phyloP scores from a whole-genome alignment of 1,284 basidiomycete species.

The Malassezia yamatoensis region DNA sequence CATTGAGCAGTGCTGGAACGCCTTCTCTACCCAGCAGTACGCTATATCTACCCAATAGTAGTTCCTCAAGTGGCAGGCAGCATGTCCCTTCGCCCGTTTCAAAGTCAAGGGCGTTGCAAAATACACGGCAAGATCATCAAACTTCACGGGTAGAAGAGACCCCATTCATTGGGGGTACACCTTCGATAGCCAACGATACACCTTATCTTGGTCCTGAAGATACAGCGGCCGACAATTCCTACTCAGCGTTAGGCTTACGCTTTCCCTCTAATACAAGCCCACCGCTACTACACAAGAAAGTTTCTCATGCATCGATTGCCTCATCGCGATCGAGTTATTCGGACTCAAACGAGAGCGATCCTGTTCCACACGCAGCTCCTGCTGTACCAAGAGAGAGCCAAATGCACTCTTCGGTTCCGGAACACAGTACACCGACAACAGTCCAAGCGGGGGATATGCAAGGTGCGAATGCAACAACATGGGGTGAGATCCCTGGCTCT shows the following conservation, averaged over 20 bases:
- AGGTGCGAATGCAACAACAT: background rate
- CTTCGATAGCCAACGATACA: background rate
- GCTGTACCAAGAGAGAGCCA: background rate
- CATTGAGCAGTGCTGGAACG: background rate
- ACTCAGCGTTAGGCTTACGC: background rate
- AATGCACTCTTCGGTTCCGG: background rate
- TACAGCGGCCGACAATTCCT: background rate
- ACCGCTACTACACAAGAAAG: background rate
- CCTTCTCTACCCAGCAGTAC: background rate
- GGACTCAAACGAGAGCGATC: background rate
- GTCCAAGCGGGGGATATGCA: background rate
- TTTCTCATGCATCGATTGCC: constrained; percentile 1
- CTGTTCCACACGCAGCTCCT: background rate
- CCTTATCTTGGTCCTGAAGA: background rate
- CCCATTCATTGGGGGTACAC: background rate
- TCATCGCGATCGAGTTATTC: background rate
- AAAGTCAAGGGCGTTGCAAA: no score
- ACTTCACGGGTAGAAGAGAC: background rate
- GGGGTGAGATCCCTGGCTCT: background rate
- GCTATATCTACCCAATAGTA: background rate
- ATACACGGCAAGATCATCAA: no score
- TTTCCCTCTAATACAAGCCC: background rate
- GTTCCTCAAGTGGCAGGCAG: no score
- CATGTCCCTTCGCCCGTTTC: no score
- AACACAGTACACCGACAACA: background rate